Conservation (phyloP, 345 rosid genomes). For the Eucalyptus cloeziana region DNA sequence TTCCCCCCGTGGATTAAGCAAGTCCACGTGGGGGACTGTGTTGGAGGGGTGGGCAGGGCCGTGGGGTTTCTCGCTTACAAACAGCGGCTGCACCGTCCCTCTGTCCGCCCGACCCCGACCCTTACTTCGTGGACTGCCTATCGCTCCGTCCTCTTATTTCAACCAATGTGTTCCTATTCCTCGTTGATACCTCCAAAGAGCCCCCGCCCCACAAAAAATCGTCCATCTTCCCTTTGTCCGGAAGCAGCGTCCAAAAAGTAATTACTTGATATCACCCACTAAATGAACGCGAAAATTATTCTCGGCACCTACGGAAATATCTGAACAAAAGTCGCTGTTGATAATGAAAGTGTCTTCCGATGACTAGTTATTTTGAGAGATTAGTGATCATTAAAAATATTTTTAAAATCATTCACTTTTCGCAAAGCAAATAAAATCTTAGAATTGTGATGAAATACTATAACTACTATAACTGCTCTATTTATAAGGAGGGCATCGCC, state of each 20-base stretch:
- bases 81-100: background rate
- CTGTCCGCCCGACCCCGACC: background rate
- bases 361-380: background rate
- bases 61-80: background rate
- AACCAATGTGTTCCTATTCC: background rate
- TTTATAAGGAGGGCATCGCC: background rate
- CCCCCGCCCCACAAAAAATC: background rate
- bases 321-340: fast-evolving
- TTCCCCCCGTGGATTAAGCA: background rate
- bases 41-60: background rate
- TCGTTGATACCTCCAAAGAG: background rate
- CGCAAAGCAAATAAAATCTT: background rate
- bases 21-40: background rate
- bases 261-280: background rate
- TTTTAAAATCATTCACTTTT: background rate
- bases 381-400: background rate
- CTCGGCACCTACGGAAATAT: background rate
- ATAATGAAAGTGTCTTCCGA: fast-evolving
- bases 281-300: background rate
- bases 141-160: background rate
- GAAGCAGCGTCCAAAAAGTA: background rate
- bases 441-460: background rate
- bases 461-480: background rate
- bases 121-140: background rate
- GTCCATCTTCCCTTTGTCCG: background rate